Base-by-base conservation (phyloP, 2,329 filamentous ascomycete species). In the Dothiorella sarmentorum region DNA sequence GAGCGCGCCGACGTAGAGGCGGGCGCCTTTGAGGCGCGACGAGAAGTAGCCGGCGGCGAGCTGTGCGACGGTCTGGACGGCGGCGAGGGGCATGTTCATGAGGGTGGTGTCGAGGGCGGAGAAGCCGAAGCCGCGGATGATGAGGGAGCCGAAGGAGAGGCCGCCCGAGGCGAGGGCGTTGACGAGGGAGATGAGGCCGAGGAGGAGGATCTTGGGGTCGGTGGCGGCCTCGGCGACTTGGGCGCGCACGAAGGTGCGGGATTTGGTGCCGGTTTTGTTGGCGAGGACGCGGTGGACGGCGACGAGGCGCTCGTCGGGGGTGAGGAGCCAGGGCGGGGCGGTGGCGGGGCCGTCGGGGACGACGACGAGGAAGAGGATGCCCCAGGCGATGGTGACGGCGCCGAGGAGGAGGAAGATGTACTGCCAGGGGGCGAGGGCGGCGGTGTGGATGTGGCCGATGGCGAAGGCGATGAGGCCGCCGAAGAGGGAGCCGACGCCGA, bases 281-380 rank as follows among this genome's bases (percentile, higher is more conserved):
- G 71, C 72, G 3, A 72, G 64, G 17, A 77, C 63, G 6, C 83
- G 75, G 65, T 86, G 83, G 10, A 86, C 77, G 0, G 84, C 83
- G 9, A 85, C 71, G 0, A 84, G 65, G 58, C 82, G 85, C 44
- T 87, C 84, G 13, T 81, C 73, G 3, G 80, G 76, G 0, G 71
- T 75, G 2, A 87, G n/a, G n/a, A n/a, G 74, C 49, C 85, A 86
- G 18, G 79, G 82, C 1, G 83, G 79, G n/a, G 82, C 70, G 13
- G 65, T 77, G 65, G 85, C 79, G 0, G 85, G 85, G 0, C 83
- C 85, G 63, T 88, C 85, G 0, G 86, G 86, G 77, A 88, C 84
- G 53, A 81, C 79, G 17, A 80, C 60, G 42, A 58, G 40, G 57
- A 37, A 72, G 20, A 66, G 45, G 3, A 78, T 67, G 0, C 76